phyloP scores from a whole-genome alignment of 163 green algal genomes.

The Coccomyxa subellipsoidea region DNA sequence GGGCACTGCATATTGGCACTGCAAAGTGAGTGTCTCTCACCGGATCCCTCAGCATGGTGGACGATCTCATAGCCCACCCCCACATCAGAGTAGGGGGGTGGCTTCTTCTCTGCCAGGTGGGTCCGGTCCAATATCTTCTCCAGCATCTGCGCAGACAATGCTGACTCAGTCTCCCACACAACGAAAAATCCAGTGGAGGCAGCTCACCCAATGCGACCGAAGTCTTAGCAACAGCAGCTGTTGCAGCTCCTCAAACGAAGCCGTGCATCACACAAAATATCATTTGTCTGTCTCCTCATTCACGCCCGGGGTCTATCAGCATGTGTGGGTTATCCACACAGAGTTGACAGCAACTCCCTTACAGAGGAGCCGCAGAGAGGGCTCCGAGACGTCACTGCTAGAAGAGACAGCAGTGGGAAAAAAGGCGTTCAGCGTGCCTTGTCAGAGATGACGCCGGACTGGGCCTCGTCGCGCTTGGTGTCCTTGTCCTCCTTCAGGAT shows the following conservation, averaged over 20 bases:
- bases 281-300: no score
- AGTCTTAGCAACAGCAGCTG: not conserved
- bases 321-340: no score
- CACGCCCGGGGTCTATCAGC: no score
- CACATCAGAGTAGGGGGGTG: conserved; percentile 44
- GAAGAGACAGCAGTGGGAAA: not conserved
- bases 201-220: not conserved
- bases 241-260: not conserved
- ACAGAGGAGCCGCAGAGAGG: no score
- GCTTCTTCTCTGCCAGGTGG: conserved; percentile 49
- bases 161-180: no score
- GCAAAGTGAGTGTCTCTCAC: not conserved
- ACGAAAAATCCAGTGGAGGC: no score
- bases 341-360: no score
- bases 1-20: no score
- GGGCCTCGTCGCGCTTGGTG: conserved; percentile 54
- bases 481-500: conserved; percentile 65
- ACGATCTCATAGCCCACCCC: conserved; percentile 71
- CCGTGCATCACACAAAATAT: not conserved
- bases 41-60: conserved; percentile 44
- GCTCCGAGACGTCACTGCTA: no score
- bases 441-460: conserved; percentile 66
- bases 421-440: conserved; percentile 18
- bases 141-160: conserved; percentile 33
- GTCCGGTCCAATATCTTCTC: conserved; percentile 68